A percentile compares a stretch with the other conserved stretches of the same genome.
Evolutionary conservation across 2,329 filamentous ascomycete species (phyloP).

Genomic region (Microcyclospora tardicrescens): DNA sequence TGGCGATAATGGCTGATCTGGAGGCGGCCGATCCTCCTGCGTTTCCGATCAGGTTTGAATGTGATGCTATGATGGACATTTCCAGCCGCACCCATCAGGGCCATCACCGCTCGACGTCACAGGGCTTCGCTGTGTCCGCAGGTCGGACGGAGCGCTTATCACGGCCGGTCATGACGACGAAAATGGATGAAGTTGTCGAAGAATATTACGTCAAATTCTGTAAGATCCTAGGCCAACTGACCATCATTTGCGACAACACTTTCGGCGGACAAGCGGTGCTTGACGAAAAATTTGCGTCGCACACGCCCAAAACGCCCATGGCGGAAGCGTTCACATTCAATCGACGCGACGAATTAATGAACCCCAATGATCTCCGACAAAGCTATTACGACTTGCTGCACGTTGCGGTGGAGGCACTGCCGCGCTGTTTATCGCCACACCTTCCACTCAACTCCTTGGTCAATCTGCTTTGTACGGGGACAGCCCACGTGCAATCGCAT

Average conservation of each 20-base stretch:
- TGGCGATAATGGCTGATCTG: constrained; percentile 84
- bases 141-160: constrained; percentile 54
- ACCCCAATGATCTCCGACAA: constrained; percentile 69
- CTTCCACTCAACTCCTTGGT: constrained; percentile 90
- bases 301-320: constrained; percentile 86
- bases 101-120: constrained; percentile 23
- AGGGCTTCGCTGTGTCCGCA: constrained; percentile 25
- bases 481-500: constrained; percentile 83
- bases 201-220: constrained; percentile 87
- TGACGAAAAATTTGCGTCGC: constrained; percentile 84
- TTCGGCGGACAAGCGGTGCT: constrained; percentile 92
- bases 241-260: constrained; percentile 88
- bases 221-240: constrained; percentile 89
- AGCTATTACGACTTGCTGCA: constrained; percentile 92
- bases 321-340: constrained; percentile 87
- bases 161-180: constrained; percentile 44
- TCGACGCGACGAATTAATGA: constrained; percentile 65
- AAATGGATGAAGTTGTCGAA: constrained; percentile 61
- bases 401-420: constrained; percentile 87
- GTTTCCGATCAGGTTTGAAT: constrained; percentile 58
- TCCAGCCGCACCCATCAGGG: constrained; percentile 23
- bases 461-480: constrained; percentile 90
- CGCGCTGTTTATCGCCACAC: constrained; percentile 80
- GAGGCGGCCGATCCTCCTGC: constrained; percentile 76
- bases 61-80: constrained; percentile 31